These are phyloP conservation scores for Amanita phalloides DNA, from an alignment of 768 basidiomycete species.

Conservation along the genomic window DNA sequence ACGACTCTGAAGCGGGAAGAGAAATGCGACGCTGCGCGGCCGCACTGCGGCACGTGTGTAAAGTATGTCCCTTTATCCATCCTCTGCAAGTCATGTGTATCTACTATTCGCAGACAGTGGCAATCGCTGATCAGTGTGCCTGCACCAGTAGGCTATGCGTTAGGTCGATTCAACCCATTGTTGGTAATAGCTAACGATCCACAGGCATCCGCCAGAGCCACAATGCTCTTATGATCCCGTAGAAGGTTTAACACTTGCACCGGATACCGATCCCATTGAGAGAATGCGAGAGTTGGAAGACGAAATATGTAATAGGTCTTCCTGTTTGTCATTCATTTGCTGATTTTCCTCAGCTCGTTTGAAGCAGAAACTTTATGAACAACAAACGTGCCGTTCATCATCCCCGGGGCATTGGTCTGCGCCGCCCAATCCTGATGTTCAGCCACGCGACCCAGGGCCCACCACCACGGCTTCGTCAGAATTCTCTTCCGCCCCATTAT, in stretches of 20 bases:
- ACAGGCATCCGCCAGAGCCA: conserved; percentile 76
- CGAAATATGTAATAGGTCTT: conserved; percentile 45
- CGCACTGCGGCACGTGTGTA: conserved; percentile 77
- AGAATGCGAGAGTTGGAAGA: conserved; percentile 71
- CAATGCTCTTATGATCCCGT: conserved; percentile 83
- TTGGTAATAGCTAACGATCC: conserved; percentile 6
- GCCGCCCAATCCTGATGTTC: conserved; percentile 10
- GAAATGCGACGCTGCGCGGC: conserved; percentile 87
- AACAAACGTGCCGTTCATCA: conserved; percentile 27
- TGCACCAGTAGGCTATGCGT: conserved; percentile 80
- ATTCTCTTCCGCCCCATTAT: conserved; percentile 29
- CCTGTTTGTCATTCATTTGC: neutral
- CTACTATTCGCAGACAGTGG: conserved; percentile 48
- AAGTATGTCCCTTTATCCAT: conserved; percentile 41
- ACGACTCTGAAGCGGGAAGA: conserved; percentile 16
- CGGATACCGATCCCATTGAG: conserved; percentile 70
- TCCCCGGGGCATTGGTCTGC: conserved; percentile 21
- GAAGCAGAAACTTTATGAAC: conserved; percentile 50
- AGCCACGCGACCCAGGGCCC: conserved; percentile 10
- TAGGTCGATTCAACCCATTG: conserved; percentile 18
- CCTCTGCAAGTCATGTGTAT: neutral
- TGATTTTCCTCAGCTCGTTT: conserved; percentile 38
- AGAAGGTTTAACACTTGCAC: conserved; percentile 66
- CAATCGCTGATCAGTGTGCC: conserved; percentile 74
- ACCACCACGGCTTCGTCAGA: conserved; percentile 13